Evolutionary conservation across 441 rosid species (phyloP).

Genomic region (Pelargonium exstipulatum): DNA sequence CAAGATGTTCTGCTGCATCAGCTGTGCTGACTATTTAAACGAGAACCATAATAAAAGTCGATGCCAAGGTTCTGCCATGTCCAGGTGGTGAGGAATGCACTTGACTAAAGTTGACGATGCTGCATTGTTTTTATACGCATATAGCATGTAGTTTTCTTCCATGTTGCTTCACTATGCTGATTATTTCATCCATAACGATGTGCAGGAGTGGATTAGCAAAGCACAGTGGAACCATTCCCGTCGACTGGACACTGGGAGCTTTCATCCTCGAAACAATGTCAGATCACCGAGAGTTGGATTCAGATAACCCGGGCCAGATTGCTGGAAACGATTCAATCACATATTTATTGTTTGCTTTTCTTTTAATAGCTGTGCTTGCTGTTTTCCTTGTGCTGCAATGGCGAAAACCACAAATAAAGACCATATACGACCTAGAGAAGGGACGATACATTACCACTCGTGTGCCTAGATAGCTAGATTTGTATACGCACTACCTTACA

Average conservation of each 20-base stretch:
- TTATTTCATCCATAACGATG: not conserved
- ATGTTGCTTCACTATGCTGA: not conserved
- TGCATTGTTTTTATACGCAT: not conserved
- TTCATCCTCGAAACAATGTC: conserved; percentile 31
- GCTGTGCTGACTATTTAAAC: too few relatives aligned
- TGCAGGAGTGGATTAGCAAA: conserved; percentile 30
- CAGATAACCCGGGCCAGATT: conserved; percentile 22
- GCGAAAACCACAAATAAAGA: conserved; percentile 45
- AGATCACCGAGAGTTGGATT: conserved; percentile 24
- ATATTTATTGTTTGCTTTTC: conserved; percentile 36
- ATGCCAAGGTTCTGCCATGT: not conserved
- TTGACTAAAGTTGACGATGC: not conserved
- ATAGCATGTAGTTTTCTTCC: not conserved
- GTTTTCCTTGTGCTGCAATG: conserved; percentile 30
- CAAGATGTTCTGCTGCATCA: too few relatives aligned
- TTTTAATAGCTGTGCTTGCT: conserved; percentile 34
- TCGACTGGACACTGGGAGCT: conserved; percentile 50
- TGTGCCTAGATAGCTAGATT: conserved; percentile 25
- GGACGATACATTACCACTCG: conserved; percentile 45
- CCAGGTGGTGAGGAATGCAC: not conserved
- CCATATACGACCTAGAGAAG: conserved; percentile 43
- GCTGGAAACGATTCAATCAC: conserved; percentile 38
- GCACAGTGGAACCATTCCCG: conserved; percentile 23
- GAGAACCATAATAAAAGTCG: too few relatives aligned
- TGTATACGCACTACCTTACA: not conserved